A percentile compares a stretch with the other conserved stretches of the same genome.
Evolutionary conservation across 139 green algal genomes (phyloP).

Genomic region (Chlamydomonas sphaeroides): DNA sequence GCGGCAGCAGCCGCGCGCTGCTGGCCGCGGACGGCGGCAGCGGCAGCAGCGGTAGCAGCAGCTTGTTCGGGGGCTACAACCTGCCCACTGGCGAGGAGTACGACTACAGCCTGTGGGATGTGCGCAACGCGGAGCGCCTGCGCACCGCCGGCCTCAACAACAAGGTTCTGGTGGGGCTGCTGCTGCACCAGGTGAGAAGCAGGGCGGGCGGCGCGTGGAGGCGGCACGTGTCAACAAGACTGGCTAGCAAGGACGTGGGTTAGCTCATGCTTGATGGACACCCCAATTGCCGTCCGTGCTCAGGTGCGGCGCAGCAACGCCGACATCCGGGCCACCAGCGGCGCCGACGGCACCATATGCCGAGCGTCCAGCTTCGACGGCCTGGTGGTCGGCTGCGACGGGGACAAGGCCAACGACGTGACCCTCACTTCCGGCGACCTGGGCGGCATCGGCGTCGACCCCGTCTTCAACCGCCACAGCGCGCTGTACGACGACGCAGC

Average conservation of each 20-base stretch:
- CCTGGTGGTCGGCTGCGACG: not conserved
- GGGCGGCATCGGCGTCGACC: conserved; percentile 15
- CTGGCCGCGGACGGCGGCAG: too few species aligned
- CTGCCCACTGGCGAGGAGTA: not conserved
- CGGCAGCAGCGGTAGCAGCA: too few species aligned
- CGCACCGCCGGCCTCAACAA: not conserved
- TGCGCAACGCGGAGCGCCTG: not conserved
- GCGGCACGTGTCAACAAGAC: too few species aligned
- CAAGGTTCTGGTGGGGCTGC: not conserved
- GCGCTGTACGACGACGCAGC: not conserved
- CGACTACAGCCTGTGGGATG: not conserved
- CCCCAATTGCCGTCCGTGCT: not conserved
- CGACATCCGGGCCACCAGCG: not conserved
- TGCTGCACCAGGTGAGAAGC: not conserved
- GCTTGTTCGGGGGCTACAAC: not conserved
- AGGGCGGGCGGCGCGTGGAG: too few species aligned
- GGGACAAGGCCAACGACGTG: not conserved
- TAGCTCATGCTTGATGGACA: too few species aligned
- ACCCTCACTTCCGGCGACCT: not conserved
- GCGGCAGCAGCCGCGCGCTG: too few species aligned
- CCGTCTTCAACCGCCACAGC: conserved; percentile 17
- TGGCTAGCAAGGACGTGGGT: too few species aligned
- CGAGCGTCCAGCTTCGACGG: not conserved
- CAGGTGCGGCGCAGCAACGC: not conserved
- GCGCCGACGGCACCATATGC: not conserved